Base-by-base conservation (phyloP, 495 filamentous ascomycete species). In the Penicillium samsonianum region DNA sequence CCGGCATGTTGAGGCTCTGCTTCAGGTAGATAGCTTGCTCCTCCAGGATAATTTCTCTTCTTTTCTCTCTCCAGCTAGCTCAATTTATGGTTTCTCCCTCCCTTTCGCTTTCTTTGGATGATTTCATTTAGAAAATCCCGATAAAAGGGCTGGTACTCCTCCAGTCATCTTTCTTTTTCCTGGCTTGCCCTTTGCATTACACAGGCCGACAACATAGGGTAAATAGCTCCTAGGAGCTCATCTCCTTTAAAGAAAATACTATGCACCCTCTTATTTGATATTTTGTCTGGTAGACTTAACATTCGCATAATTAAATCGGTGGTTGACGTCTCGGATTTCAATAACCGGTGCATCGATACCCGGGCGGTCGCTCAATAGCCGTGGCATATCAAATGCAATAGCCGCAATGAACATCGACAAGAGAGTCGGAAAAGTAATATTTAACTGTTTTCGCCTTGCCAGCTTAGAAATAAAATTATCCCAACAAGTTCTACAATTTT, bases 291-390 rank as follows among this genome's bases (percentile, higher is more conserved):
- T 38, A 38, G 33, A 17, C n/a, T 8, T 9, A 5, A 17, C 5
- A 37, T n/a, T 37, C 5, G 2, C 33, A 17, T 38, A 3, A 17
- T 38, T n/a, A 38, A 1, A 16, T 17, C 16, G 35, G 35, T 17
- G 35, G 35, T 38, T 38, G 35, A 30, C 7, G 23, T 30, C n/a
- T 53, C 50, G 40, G 50, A 44, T 53, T 53, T 53, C 50, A 53
- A 33, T 53, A 43, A 28, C 50, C 50, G 50, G 26, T n/a, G 5
- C 25, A 17, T 14, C 50, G 43, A 53, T 53, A 53, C 50, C 50
- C 50, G 50, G 50, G 5, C 33, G 33, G 14, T 37, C 5, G 5
- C 23, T 53, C 50, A 53, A 53, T 53, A 53, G 50, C 50, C 50
- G 50, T 7, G n/a, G 7, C 16, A 2, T 38, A 38, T 14, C 7